A percentile compares a stretch with the other conserved stretches of the same genome.
phyloP scores from a whole-genome alignment of 257 asterid genomes.

The Solanum tarijense region DNA sequence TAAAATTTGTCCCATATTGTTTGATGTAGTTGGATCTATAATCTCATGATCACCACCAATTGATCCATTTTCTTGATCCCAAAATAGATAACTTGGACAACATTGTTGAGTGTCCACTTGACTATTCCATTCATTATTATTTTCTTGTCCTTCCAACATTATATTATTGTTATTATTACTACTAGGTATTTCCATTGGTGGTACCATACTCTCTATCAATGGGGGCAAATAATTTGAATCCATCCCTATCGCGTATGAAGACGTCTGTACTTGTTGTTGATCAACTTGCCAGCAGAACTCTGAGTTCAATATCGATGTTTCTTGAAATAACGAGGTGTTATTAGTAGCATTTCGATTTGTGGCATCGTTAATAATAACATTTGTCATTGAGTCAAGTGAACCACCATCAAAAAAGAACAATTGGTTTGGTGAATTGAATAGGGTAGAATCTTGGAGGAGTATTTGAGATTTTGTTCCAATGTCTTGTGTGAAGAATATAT shows the following conservation, averaged over 20 bases:
- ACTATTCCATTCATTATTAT: conserved; percentile 26
- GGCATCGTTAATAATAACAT: not conserved
- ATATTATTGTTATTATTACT: conserved; percentile 4
- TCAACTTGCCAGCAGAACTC: conserved; percentile 44
- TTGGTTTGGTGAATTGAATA: conserved; percentile 22
- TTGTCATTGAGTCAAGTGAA: conserved; percentile 8
- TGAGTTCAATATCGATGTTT: conserved; percentile 6
- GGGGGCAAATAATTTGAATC: conserved; percentile 32
- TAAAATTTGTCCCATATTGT: conserved; percentile 24
- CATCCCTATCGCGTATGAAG: not conserved
- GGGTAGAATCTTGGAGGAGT: conserved; percentile 23
- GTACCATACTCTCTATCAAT: conserved; percentile 33
- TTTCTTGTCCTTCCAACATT: not conserved
- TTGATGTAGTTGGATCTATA: conserved; percentile 21
- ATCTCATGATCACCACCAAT: conserved; percentile 39
- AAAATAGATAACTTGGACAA: conserved; percentile 42
- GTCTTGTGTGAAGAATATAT: conserved; percentile 30
- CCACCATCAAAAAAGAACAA: conserved; percentile 49
- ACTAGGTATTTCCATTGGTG: conserved; percentile 25
- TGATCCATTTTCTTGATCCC: conserved; percentile 57
- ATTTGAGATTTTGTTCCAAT: conserved; percentile 14
- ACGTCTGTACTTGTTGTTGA: conserved; percentile 9
- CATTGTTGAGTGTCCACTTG: conserved; percentile 39
- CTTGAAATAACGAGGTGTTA: conserved; percentile 33
- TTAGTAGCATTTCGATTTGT: not conserved